Evolutionary conservation across 352 stramenopile species (phyloP).

Genomic region (Aphanomyces stellatus): DNA sequence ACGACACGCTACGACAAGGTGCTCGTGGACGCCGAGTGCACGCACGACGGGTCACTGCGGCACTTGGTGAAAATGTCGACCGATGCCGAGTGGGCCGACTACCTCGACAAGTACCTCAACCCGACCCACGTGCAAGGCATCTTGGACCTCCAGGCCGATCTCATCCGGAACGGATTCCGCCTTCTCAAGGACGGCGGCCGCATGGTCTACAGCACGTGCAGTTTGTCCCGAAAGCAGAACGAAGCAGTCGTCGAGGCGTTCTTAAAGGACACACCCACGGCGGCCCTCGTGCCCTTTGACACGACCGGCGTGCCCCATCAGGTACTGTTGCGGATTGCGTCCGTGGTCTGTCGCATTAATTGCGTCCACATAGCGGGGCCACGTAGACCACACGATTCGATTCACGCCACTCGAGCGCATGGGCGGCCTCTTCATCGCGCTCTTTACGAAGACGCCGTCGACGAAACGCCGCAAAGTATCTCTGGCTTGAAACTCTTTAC

Average conservation of each 20-base stretch:
- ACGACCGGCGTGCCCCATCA: conserved; percentile 21
- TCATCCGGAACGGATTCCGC: conserved; percentile 82
- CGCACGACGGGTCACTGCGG: conserved; percentile 89
- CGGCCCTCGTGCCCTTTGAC: conserved; percentile 33
- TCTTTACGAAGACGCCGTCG: not conserved
- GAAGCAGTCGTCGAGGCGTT: conserved; percentile 86
- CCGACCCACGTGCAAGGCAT: conserved; percentile 45
- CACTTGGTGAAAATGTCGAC: conserved; percentile 73
- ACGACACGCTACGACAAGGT: conserved; percentile 85
- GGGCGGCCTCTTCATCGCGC: conserved; percentile 63
- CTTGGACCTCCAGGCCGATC: conserved; percentile 40
- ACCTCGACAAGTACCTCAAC: conserved; percentile 65
- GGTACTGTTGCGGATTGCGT: too few relatives aligned
- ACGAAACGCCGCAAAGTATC: conserved; percentile 5
- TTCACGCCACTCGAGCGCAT: conserved; percentile 65
- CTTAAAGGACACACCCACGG: conserved; percentile 37
- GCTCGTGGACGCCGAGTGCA: conserved; percentile 94
- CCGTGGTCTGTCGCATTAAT: too few relatives aligned
- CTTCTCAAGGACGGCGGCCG: conserved; percentile 77
- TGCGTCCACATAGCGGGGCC: conserved; percentile 43
- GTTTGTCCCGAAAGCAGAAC: conserved; percentile 89
- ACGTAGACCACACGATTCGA: conserved; percentile 41
- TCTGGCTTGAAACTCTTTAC: not conserved
- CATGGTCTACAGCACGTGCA: conserved; percentile 95
- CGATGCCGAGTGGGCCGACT: conserved; percentile 59